Percentiles rank a stretch among this genome's conserved stretches.
phyloP scores from a whole-genome alignment of 352 stramenopile genomes.

The Phytophthora europaea region DNA sequence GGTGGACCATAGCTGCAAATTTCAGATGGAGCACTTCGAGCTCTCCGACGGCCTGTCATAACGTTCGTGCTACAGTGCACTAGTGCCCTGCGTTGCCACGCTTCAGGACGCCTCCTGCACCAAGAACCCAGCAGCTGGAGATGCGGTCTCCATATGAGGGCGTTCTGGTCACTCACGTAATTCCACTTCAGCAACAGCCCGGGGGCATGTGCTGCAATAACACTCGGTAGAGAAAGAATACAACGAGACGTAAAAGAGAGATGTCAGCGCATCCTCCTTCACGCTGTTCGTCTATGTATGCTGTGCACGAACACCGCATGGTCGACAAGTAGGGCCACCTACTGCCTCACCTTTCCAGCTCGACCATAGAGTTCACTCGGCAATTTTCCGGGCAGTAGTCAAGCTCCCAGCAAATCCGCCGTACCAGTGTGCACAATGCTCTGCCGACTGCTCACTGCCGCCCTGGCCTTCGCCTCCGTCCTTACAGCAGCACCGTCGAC shows the following conservation, averaged over 20 bases:
- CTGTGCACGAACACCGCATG: slow-evolving; percentile 14
- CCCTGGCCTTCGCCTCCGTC: slow-evolving; percentile 4
- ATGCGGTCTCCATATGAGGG: not conserved
- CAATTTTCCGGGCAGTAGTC: slow-evolving; percentile 11
- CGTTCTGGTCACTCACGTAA: not conserved
- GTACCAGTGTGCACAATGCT: slow-evolving; percentile 15
- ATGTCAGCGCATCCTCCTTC: slow-evolving; percentile 21
- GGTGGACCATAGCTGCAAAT: no score
- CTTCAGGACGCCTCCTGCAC: not conserved
- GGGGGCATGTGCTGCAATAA: not conserved
- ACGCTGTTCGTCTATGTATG: slow-evolving; percentile 18
- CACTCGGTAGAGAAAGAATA: not conserved
- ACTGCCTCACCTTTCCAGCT: not conserved
- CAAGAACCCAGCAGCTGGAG: not conserved
- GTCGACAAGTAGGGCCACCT: not conserved
- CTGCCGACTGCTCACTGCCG: slow-evolving; percentile 9
- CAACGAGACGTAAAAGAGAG: slow-evolving; percentile 1
- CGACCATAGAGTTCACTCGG: slow-evolving; percentile 24
- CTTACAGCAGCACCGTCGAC: slow-evolving; percentile 13
- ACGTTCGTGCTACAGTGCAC: not conserved
- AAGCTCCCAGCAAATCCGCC: slow-evolving; percentile 2
- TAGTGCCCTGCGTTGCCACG: not conserved
- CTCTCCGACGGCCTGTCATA: not conserved
- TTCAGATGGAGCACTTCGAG: not conserved
- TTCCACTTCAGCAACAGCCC: not conserved